phyloP scores from a whole-genome alignment of 2,329 filamentous ascomycete species.

The Scleromitrula shiraiana region DNA sequence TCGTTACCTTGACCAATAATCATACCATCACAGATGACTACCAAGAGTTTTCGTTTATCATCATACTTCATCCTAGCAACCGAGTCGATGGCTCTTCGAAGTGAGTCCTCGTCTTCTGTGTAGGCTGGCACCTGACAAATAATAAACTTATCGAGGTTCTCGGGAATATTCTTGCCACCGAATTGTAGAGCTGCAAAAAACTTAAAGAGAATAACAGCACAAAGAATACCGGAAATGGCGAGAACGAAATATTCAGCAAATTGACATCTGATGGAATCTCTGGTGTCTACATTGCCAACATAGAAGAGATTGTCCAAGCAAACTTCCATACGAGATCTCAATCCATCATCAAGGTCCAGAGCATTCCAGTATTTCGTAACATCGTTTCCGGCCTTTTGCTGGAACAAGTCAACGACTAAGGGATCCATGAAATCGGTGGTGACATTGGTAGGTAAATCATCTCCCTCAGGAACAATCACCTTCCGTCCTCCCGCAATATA shows the following conservation, averaged over 20 bases:
- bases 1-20: constrained; percentile 99
- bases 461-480: constrained; percentile 48
- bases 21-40: constrained; percentile 96
- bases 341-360: constrained; percentile 47
- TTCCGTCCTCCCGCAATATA: constrained; percentile 71
- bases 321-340: constrained; percentile 62
- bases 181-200: constrained; percentile 96
- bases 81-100: constrained; percentile 94
- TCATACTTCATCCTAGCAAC: constrained; percentile 93
- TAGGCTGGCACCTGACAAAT: constrained; percentile 98
- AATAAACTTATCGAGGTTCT: constrained; percentile 96
- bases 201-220: constrained; percentile 83
- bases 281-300: constrained; percentile 82
- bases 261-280: constrained; percentile 75
- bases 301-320: constrained; percentile 96
- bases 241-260: constrained; percentile 89
- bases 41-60: constrained; percentile 92
- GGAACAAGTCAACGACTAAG: constrained; percentile 68
- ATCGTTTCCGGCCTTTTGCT: constrained; percentile 66
- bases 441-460: constrained; percentile 38
- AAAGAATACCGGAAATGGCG: constrained; percentile 72
- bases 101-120: constrained; percentile 94
- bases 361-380: constrained; percentile 76
- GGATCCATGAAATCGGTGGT: constrained; percentile 75
- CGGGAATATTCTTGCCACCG: constrained; percentile 79